Evolutionary conservation across 2,329 filamentous ascomycete genomes (phyloP).

Genomic region (Stenocarpella maydis): DNA sequence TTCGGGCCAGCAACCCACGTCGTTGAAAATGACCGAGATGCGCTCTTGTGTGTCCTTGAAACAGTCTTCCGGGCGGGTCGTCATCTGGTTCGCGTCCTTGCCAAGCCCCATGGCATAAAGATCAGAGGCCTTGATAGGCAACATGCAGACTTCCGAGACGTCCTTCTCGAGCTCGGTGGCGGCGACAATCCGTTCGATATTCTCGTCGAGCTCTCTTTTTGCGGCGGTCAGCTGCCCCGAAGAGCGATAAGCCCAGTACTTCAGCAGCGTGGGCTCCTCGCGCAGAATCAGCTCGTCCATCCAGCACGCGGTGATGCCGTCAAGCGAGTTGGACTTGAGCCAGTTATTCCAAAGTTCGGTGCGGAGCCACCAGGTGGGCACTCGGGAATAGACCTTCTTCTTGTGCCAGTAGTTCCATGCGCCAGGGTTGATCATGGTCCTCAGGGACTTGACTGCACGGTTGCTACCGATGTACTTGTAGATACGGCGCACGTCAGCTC

Average conservation of each 20-base stretch:
- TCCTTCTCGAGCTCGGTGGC: constrained; percentile 50
- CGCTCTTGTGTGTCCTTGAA: constrained; percentile 56
- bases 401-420: constrained; percentile 39
- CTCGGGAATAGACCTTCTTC: constrained; percentile 43
- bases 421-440: constrained; percentile 40
- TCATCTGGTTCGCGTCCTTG: constrained; percentile 52
- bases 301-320: constrained; percentile 58
- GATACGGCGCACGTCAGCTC: constrained; percentile 41
- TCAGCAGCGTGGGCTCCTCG: constrained; percentile 52
- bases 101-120: constrained; percentile 52
- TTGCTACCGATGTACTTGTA: constrained; percentile 37
- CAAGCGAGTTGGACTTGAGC: constrained; percentile 54
- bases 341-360: constrained; percentile 59
- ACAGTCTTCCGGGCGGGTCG: constrained; percentile 49
- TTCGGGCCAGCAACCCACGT: constrained; percentile 62
- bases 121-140: constrained; percentile 50
- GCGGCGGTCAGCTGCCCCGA: constrained; percentile 52
- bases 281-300: constrained; percentile 58
- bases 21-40: constrained; percentile 60
- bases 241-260: constrained; percentile 56
- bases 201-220: constrained; percentile 50
- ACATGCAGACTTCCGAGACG: constrained; percentile 48
- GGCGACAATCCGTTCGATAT: constrained; percentile 47
- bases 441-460: constrained; percentile 34
- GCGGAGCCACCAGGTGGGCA: constrained; percentile 57